Base-by-base conservation (phyloP, 331 rosid species). In the Acacia concinna region DNA sequence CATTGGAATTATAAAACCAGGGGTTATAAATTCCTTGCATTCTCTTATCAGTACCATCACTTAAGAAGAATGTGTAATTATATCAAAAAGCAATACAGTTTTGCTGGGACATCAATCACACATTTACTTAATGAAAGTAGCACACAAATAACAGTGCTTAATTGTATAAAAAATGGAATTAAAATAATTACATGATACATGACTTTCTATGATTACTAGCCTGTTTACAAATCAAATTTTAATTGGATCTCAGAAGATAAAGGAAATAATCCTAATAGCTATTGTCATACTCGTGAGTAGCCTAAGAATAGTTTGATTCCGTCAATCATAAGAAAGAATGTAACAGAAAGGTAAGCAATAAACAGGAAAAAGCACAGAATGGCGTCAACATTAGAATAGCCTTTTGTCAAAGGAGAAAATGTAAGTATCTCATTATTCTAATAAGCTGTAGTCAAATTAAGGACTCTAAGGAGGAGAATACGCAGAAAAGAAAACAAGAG, bases 1-100 rank as follows among this genome's bases (percentile, higher is more conserved):
- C 8, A 80, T 52, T 52, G 70, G 23, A 81, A 76, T 65, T 32
- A 40, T 2, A 59, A 77, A 77, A 73, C 72, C 28, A 35, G 77
- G 74, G 27, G 56, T 54, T 11, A 67, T 34, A 73, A 74, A 59
- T 25, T 70, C 74, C 30, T 63, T 63, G n/a, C n/a, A 57, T 64
- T 40, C 6, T 11, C 6, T 38, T 57, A 57, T 69, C 38, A 60
- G 56, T 34, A 49, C 12, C 37, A 69, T 18, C 44, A 62, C 71
- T 75, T 34, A 52, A 43, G 76, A 75, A 41, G 49, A 38, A 38
- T 38, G 41, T 38, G 41, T 44, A 44, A 3, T 20, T 44, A 44
- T 44, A 44, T 44, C 52, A 46, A 17, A 46, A 46, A 46, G n/a
- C 52, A 46, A 15, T 15, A 46, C 8, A 46, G n/a, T 46, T 46